Conservation (phyloP, 257 asterid genomes). For the Salvia splendens region DNA sequence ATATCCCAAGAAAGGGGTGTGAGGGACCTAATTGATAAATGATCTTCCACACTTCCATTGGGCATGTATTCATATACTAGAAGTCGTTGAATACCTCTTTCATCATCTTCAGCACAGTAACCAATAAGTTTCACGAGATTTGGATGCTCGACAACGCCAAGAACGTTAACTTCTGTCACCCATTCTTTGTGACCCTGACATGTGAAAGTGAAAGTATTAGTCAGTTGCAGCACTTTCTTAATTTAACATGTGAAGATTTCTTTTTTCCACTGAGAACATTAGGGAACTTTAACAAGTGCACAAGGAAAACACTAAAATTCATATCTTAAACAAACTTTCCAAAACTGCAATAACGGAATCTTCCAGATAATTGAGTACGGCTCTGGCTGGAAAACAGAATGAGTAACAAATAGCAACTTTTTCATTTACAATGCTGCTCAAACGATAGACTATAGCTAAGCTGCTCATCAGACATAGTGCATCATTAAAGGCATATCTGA, state of each 20-base stretch:
- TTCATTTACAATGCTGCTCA: not conserved
- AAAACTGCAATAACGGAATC: not conserved
- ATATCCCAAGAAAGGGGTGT: slow-evolving; percentile 79
- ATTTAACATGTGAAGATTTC: not conserved
- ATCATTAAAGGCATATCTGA: not conserved
- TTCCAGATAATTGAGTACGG: not conserved
- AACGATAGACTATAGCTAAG: not conserved
- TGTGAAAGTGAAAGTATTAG: slow-evolving; percentile 10
- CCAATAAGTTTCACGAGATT: slow-evolving; percentile 93
- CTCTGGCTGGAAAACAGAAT: not conserved
- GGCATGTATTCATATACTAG: slow-evolving; percentile 89
- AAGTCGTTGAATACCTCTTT: slow-evolving; percentile 96
- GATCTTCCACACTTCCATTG: slow-evolving; percentile 87
- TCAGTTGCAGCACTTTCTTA: not conserved
- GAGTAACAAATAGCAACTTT: not conserved
- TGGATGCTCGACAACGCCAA: slow-evolving; percentile 86
- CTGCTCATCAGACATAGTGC: not conserved
- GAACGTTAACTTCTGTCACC: slow-evolving; percentile 98
- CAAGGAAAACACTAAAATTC: not conserved
- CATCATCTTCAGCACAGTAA: slow-evolving; percentile 97
- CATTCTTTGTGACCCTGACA: slow-evolving; percentile 97
- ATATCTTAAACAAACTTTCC: not conserved
- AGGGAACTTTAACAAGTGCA: not conserved
- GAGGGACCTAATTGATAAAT: slow-evolving; percentile 57
- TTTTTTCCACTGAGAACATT: not conserved